These are phyloP conservation scores for Thermochaetoides thermophila DNA, from an alignment of 495 filamentous ascomycete species.

Conservation along the genomic window DNA sequence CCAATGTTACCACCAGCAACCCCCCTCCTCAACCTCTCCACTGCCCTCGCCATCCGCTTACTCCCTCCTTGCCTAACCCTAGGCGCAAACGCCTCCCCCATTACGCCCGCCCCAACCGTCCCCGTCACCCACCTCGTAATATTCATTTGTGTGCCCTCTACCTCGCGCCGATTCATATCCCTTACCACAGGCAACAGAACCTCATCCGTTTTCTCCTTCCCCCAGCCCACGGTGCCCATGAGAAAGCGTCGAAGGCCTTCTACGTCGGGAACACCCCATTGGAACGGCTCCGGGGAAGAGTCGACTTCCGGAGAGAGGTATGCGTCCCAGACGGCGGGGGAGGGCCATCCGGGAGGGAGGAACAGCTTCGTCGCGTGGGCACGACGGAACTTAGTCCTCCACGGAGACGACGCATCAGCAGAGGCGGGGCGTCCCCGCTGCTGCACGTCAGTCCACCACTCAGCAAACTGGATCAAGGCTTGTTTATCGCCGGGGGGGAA, in stretches of 20 bases:
- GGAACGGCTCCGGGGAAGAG: slow-evolving; percentile 56
- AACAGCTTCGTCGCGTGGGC: slow-evolving; percentile 67
- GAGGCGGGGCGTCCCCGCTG: slow-evolving; percentile 33
- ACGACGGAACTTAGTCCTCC: slow-evolving; percentile 72
- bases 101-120: slow-evolving; percentile 22
- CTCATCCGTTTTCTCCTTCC: slow-evolving; percentile 78
- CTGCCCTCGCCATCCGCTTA: slow-evolving; percentile 71
- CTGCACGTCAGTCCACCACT: slow-evolving; percentile 81
- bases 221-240: slow-evolving; percentile 91
- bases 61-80: slow-evolving; percentile 48
- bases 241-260: slow-evolving; percentile 72
- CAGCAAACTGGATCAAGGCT: slow-evolving; percentile 51
- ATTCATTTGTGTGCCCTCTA: slow-evolving; percentile 87
- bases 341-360: slow-evolving; percentile 63
- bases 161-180: slow-evolving; percentile 78
- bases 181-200: slow-evolving; percentile 84
- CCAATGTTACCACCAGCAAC: slow-evolving; percentile 6
- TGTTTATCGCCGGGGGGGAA: slow-evolving; percentile 46
- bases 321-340: slow-evolving; percentile 51
- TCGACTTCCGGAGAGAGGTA: slow-evolving; percentile 83
- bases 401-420: slow-evolving; percentile 38
- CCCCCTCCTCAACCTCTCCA: slow-evolving; percentile 46
- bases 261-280: slow-evolving; percentile 91
- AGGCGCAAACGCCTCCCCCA: slow-evolving; percentile 59
- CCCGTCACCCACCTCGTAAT: slow-evolving; percentile 76